Conservation (phyloP, 2,329 filamentous ascomycete species). For the Celoporthe dispersa region DNA sequence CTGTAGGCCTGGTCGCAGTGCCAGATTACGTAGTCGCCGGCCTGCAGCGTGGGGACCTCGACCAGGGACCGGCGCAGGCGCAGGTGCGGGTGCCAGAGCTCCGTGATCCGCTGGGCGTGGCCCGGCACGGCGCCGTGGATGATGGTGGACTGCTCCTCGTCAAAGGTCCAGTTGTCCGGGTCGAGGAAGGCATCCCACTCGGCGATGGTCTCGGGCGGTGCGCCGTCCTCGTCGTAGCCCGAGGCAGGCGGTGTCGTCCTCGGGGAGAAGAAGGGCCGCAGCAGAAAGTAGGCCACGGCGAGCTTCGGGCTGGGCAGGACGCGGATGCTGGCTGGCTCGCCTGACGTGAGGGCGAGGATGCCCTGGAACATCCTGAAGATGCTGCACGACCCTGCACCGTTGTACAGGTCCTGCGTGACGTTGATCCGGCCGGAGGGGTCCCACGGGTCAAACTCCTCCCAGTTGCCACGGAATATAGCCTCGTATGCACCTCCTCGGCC, state of each 20-base stretch:
- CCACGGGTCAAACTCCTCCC: slow-evolving; percentile 63
- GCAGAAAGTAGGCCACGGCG: slow-evolving; percentile 51
- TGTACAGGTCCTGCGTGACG: slow-evolving; percentile 61
- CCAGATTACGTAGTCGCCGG: slow-evolving; percentile 64
- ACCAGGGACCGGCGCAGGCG: slow-evolving; percentile 57
- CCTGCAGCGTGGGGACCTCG: slow-evolving; percentile 57
- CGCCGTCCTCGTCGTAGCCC: slow-evolving; percentile 31
- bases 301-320: slow-evolving; percentile 54
- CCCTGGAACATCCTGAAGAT: slow-evolving; percentile 66
- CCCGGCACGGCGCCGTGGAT: slow-evolving; percentile 63
- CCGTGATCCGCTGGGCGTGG: slow-evolving; percentile 61
- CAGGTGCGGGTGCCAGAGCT: slow-evolving; percentile 62
- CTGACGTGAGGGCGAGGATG: slow-evolving; percentile 57
- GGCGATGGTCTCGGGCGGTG: slow-evolving; percentile 39
- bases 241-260: slow-evolving; percentile 46
- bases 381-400: slow-evolving; percentile 60
- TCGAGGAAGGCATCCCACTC: slow-evolving; percentile 58
- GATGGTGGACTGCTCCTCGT: slow-evolving; percentile 56
- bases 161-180: slow-evolving; percentile 50
- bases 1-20: slow-evolving; percentile 62
- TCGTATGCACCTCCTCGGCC: slow-evolving; percentile 61
- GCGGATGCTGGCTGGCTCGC: slow-evolving; percentile 53
- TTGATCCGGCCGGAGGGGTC: slow-evolving; percentile 56
- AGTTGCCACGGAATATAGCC: slow-evolving; percentile 56
- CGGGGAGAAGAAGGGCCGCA: slow-evolving; percentile 58